Percentiles rank a stretch among this genome's conserved stretches.
phyloP scores from a whole-genome alignment of 2,329 filamentous ascomycete genomes.

The Penicillium sp. region DNA sequence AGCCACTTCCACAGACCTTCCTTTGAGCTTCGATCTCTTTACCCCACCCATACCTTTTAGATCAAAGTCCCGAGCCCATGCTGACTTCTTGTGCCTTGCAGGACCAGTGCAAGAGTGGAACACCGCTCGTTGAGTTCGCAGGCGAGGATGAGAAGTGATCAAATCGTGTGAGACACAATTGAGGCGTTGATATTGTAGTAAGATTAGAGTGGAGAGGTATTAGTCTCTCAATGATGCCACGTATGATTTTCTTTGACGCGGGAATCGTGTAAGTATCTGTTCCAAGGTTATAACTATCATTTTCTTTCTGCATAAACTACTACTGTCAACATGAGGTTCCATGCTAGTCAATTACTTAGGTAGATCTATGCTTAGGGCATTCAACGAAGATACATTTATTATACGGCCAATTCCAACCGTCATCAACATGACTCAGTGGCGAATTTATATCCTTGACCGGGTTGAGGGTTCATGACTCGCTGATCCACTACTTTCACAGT shows the following conservation, averaged over 20 bases:
- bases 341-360: neutral
- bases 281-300: neutral
- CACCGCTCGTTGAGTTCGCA: conserved; percentile 74
- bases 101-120: conserved; percentile 80
- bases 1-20: conserved; percentile 22
- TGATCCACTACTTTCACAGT: too few species aligned
- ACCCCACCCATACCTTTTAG: neutral
- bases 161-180: neutral
- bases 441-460: too few species aligned
- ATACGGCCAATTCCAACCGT: neutral
- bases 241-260: neutral
- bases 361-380: neutral
- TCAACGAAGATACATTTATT: neutral
- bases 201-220: neutral
- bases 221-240: neutral
- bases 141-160: conserved; percentile 41
- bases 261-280: neutral
- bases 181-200: neutral
- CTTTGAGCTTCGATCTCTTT: conserved; percentile 21
- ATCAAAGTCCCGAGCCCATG: conserved; percentile 2
- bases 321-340: neutral
- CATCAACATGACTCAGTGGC: too few species aligned
- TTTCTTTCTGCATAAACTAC: neutral
- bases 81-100: conserved; percentile 43
- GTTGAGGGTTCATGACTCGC: too few species aligned